Evolutionary conservation across 305 asterid species (phyloP), one percentile per base, ranked within the genome.

Genomic region (Solanum hybrid): DNA sequence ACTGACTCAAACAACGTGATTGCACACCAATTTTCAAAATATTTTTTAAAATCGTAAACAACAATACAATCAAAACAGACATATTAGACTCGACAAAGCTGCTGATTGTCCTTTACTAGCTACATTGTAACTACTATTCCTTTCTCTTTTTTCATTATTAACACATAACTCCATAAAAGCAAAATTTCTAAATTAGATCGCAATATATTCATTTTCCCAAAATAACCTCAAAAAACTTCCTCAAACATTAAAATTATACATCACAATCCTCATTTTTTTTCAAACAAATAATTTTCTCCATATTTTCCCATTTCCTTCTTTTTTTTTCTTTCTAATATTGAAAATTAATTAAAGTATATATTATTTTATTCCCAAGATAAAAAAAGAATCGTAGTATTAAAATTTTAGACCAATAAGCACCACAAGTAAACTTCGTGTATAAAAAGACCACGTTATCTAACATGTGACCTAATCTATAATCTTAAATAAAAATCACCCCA

Each of bases 401-500:
- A 27, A 42, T 82, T 60, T 60, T 36, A 36, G 86, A 80, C 86
- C 75, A 51, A 31, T 51, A 31, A 84, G 29, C 87, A 84, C 75
- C 87, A 84, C 87, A 31, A 84, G 75, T 5, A 31, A 82, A 31
- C 73, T 84, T 84, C 75, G 87, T 84, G 87, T 84, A 4, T 51
- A 84, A 84, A 51, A 51, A 5, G 87, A 84, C 87, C 87, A 84
- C 87, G 87, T 51, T 84, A 84, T 51, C 75, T 51, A 51, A 84
- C 87, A 84, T 31, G 87, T 84, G 75, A 84, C 87, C 75, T 84
- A 84, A 51, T 16, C 32, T 31, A 78, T 51, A 84, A 51, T 51
- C 42, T 24, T 84, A 76, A 51, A 84, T 51, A 17, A 84, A 84
- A 84, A 29, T 6, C 17, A 22, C 42, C 87, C 29, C 16, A 1